These are phyloP conservation scores for Pseudonitzschia multiseries DNA, from an alignment of 108 stramenopile genomes.

Conservation along the genomic window DNA sequence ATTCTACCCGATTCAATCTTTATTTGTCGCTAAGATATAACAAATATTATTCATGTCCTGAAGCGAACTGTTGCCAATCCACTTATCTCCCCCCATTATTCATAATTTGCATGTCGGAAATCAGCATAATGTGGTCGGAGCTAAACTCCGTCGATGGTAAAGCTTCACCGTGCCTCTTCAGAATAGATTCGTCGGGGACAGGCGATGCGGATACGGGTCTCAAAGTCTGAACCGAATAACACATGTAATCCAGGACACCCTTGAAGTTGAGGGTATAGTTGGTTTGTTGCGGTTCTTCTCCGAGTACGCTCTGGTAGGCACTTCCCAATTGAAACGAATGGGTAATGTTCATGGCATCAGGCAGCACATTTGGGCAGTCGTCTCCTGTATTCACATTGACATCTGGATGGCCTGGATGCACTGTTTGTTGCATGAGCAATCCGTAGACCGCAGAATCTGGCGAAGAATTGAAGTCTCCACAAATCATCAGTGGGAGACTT, in stretches of 20 bases:
- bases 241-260: slow-evolving; percentile 96
- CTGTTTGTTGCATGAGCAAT: slow-evolving; percentile 83
- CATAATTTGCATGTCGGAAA: slow-evolving; percentile 92
- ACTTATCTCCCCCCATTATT: slow-evolving; percentile 34
- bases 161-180: slow-evolving; percentile 82
- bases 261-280: slow-evolving; percentile 93
- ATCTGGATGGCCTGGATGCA: slow-evolving; percentile 92
- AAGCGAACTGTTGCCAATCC: background rate
- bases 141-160: slow-evolving; percentile 94
- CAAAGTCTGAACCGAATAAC: slow-evolving; percentile 87
- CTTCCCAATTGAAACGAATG: slow-evolving; percentile 90
- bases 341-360: slow-evolving; percentile 87
- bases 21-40: no score
- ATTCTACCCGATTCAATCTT: no score
- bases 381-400: slow-evolving; percentile 64
- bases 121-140: slow-evolving; percentile 96
- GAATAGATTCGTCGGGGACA: slow-evolving; percentile 73
- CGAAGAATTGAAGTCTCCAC: slow-evolving; percentile 98
- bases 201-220: slow-evolving; percentile 88
- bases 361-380: slow-evolving; percentile 76
- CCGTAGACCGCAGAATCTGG: slow-evolving; percentile 97
- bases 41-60: background rate
- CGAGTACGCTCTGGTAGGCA: slow-evolving; percentile 91
- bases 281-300: slow-evolving; percentile 93
- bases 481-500: slow-evolving; percentile 90